These are phyloP conservation scores for Candida khao-thaluensis DNA, from an alignment of 805 yeast genomes.

Conservation along the genomic window DNA sequence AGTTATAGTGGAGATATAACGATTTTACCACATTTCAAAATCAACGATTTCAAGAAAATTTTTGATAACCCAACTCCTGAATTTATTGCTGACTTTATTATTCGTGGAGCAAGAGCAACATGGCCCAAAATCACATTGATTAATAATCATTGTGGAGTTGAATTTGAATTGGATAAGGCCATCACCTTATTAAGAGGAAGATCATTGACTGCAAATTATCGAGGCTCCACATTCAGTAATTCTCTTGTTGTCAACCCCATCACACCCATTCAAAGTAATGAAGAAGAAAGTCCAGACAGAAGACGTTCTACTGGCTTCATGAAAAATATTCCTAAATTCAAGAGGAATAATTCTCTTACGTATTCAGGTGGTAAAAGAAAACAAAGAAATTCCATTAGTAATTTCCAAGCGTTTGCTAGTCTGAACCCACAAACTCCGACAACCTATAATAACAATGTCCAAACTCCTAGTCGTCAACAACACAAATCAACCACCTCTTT, in stretches of 20 bases:
- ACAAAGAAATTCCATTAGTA: constrained; percentile 16
- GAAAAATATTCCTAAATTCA: constrained; percentile 21
- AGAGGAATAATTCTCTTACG: constrained; percentile 25
- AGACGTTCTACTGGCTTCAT: constrained; percentile 6
- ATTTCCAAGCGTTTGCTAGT: constrained; percentile 8
- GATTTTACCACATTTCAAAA: constrained; percentile 72
- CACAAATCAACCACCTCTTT: constrained; percentile 15
- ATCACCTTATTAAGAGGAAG: constrained; percentile 67
- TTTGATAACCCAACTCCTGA: constrained; percentile 81
- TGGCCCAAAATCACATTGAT: constrained; percentile 91
- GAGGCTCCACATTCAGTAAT: constrained; percentile 13
- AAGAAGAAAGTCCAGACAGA: constrained; percentile 12
- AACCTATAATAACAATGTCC: not conserved
- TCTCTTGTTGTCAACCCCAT: constrained; percentile 13
- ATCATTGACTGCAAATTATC: constrained; percentile 38
- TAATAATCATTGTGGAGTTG: constrained; percentile 86
- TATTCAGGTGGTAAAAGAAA: constrained; percentile 8
- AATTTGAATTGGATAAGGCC: constrained; percentile 79
- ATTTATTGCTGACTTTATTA: constrained; percentile 64
- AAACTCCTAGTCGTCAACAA: constrained; percentile 6
- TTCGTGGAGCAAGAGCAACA: constrained; percentile 86
- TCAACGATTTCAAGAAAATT: constrained; percentile 58
- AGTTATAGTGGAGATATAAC: constrained; percentile 93
- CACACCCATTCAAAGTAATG: constrained; percentile 5
- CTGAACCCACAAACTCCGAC: not conserved